Percentiles rank a stretch among this genome's conserved stretches.
These are phyloP conservation scores for Ophiostoma australiae DNA, from an alignment of 2,329 filamentous ascomycete species.

Conservation along the genomic window DNA sequence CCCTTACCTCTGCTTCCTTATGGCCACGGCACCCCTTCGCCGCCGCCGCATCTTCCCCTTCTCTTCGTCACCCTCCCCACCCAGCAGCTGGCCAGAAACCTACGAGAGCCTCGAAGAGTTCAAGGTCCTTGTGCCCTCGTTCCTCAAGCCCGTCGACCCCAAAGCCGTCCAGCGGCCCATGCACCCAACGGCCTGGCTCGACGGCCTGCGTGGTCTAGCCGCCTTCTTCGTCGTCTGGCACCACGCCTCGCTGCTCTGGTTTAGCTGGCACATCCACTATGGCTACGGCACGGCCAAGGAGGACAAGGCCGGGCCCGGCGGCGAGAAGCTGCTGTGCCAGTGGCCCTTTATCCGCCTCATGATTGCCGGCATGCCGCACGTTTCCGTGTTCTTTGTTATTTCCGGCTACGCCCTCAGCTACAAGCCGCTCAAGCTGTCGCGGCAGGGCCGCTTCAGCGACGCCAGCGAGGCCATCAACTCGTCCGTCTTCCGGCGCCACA, in stretches of 20 bases:
- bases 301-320: conserved; percentile 27
- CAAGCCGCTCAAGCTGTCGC: conserved; percentile 29
- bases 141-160: conserved; percentile 18
- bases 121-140: conserved; percentile 23
- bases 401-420: conserved; percentile 33
- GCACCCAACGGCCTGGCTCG: conserved; percentile 35
- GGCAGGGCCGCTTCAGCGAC: conserved; percentile 24
- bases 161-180: conserved; percentile 14
- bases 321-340: conserved; percentile 27
- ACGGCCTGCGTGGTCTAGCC: conserved; percentile 52
- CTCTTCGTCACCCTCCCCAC: not conserved
- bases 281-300: conserved; percentile 29
- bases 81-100: conserved; percentile 16
- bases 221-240: conserved; percentile 52
- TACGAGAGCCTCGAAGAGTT: conserved; percentile 17
- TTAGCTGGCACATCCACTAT: conserved; percentile 32
- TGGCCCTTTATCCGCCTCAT: conserved; percentile 38
- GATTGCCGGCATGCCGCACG: conserved; percentile 37
- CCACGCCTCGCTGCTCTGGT: conserved; percentile 37
- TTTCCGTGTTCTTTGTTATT: conserved; percentile 46
- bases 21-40: conserved; percentile 18
- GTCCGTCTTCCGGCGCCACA: conserved; percentile 28
- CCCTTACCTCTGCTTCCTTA: not conserved
- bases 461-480: conserved; percentile 27
- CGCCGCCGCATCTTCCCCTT: not conserved